Conservation (phyloP, 2,329 filamentous ascomycete species). For the Monosporascus sp. region DNA sequence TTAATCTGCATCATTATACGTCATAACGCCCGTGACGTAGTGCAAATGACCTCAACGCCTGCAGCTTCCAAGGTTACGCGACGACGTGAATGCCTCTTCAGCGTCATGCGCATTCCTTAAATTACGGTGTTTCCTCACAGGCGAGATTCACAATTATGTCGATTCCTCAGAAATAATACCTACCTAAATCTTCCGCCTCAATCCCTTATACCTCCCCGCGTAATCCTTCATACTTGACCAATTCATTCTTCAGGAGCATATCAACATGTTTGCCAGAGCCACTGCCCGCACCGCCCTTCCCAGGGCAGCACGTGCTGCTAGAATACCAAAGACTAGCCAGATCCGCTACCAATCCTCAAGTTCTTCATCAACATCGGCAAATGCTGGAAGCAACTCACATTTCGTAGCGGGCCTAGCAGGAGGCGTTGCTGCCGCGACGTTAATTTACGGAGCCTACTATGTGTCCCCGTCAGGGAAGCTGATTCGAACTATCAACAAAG, state of each 20-base stretch:
- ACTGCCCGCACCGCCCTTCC: not conserved
- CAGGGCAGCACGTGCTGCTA: slow-evolving; percentile 6
- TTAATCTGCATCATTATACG: no score
- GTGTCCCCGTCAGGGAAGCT: slow-evolving; percentile 38
- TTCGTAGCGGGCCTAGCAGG: slow-evolving; percentile 37
- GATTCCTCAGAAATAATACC: no score
- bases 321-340: slow-evolving; percentile 11
- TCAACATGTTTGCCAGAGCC: not conserved
- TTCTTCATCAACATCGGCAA: slow-evolving; percentile 19
- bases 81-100: no score
- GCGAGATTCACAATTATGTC: no score
- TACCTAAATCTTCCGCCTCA: no score
- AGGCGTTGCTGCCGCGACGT: slow-evolving; percentile 35
- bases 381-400: slow-evolving; percentile 20
- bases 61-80: no score
- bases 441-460: slow-evolving; percentile 39
- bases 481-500: slow-evolving; percentile 39
- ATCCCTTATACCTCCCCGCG: no score
- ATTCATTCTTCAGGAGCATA: not conserved
- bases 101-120: no score
- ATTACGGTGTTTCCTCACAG: no score
- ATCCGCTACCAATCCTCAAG: slow-evolving; percentile 37
- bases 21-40: no score
- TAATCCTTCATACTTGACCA: no score
- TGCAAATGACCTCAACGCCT: no score